These are phyloP conservation scores for Phytophthora sojae DNA, from an alignment of 352 stramenopile species.

Conservation along the genomic window DNA sequence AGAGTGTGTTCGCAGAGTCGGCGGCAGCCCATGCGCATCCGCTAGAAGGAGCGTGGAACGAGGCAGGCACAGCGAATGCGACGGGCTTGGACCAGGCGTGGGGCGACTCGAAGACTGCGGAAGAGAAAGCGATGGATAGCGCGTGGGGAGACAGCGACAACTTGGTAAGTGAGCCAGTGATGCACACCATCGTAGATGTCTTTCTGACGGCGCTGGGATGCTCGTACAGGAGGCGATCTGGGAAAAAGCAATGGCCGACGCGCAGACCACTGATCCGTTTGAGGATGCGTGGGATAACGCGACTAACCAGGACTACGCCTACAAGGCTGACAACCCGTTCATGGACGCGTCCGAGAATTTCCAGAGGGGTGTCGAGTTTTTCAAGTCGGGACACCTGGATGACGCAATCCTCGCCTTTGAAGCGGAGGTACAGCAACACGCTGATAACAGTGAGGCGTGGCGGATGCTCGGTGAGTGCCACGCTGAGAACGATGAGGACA, in stretches of 20 bases:
- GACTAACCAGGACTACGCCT: conserved; percentile 69
- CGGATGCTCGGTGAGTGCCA: conserved; percentile 95
- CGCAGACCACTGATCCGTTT: conserved; percentile 74
- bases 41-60: conserved; percentile 57
- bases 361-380: conserved; percentile 81
- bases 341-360: conserved; percentile 75
- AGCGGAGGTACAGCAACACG: conserved; percentile 93
- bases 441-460: conserved; percentile 95
- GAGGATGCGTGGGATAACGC: conserved; percentile 77
- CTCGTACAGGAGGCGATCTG: conserved; percentile 66
- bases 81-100: conserved; percentile 58
- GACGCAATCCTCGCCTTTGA: conserved; percentile 96
- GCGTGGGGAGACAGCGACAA: conserved; percentile 70
- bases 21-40: conserved; percentile 33
- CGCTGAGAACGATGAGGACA: conserved; percentile 97
- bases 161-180: conserved; percentile 43
- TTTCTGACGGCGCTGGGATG: neutral
- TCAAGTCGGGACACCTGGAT: conserved; percentile 90
- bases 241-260: conserved; percentile 82
- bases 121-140: conserved; percentile 65
- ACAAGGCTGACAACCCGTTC: conserved; percentile 83
- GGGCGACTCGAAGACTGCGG: conserved; percentile 50
- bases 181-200: neutral
- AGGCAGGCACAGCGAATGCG: conserved; percentile 32
- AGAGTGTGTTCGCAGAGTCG: conserved; percentile 59